These are phyloP conservation scores for Populus tremula DNA, from an alignment of 345 rosid species.

Conservation along the genomic window DNA sequence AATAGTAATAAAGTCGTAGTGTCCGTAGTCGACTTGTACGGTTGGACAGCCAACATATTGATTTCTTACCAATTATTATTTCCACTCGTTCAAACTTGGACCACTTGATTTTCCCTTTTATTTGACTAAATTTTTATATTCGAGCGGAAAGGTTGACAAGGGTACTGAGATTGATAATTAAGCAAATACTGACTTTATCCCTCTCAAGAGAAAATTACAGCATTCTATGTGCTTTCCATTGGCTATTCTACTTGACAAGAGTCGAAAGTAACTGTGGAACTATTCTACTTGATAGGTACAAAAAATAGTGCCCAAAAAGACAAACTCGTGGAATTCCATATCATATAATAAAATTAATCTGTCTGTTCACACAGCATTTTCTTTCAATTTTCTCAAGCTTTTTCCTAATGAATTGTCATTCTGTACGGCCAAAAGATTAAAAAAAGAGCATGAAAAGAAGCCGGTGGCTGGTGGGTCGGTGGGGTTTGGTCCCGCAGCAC, in stretches of 20 bases:
- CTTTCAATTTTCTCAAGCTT: neutral
- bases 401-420: no score
- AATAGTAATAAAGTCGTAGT: no score
- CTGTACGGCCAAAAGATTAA: neutral
- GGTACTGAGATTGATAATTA: neutral
- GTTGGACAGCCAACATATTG: neutral
- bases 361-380: neutral
- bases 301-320: neutral
- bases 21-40: neutral
- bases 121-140: neutral
- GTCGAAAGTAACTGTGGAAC: neutral
- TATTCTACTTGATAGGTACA: neutral
- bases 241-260: no score
- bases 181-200: neutral
- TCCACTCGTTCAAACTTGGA: neutral
- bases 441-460: no score
- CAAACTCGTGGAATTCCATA: conserved; percentile 11
- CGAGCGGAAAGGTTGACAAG: neutral
- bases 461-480: neutral
- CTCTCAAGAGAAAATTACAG: neutral
- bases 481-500: neutral
- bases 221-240: no score
- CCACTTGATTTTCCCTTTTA: neutral
- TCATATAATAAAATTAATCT: neutral
- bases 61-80: neutral